Evolutionary conservation across 2,329 filamentous ascomycete genomes (phyloP).

Genomic region (Cladobotryum protrusum): DNA sequence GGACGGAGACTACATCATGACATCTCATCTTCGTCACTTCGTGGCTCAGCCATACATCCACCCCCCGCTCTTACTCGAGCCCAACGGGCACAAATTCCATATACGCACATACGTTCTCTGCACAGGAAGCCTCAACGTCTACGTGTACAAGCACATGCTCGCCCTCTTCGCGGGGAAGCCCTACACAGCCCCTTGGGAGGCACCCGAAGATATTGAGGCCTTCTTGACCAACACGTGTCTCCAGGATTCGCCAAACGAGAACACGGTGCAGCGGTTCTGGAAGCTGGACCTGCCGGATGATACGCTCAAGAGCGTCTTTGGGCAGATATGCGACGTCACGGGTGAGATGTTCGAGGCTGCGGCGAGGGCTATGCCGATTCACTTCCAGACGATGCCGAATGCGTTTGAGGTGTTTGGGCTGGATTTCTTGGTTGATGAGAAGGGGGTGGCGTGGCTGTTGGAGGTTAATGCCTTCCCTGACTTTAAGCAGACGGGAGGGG

Average conservation of each 20-base stretch:
- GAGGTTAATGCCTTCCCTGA: conserved; percentile 97
- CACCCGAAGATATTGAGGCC: conserved; percentile 50
- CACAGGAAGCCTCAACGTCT: conserved; percentile 69
- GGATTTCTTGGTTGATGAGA: conserved; percentile 74
- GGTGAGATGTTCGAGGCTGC: conserved; percentile 82
- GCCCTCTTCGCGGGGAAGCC: conserved; percentile 77
- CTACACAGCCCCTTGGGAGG: conserved; percentile 60
- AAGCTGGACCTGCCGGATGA: conserved; percentile 43
- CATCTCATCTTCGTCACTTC: conserved; percentile 91
- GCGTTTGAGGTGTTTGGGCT: conserved; percentile 89
- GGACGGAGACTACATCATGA: conserved; percentile 57
- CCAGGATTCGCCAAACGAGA: conserved; percentile 56
- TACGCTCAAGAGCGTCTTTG: conserved; percentile 60
- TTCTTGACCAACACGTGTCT: conserved; percentile 96
- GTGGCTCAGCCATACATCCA: conserved; percentile 93
- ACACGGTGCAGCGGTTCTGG: conserved; percentile 72
- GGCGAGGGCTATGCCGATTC: conserved; percentile 72
- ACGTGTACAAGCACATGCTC: conserved; percentile 86
- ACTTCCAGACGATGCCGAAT: conserved; percentile 86
- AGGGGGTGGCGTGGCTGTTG: conserved; percentile 64
- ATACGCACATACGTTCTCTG: conserved; percentile 87
- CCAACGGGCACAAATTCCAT: conserved; percentile 80
- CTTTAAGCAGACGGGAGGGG: conserved; percentile 87
- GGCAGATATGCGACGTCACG: conserved; percentile 67
- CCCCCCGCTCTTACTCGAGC: conserved; percentile 64